Evolutionary conservation across 2,329 filamentous ascomycete genomes (phyloP).

Genomic region (Chaetomiaceae sp.): DNA sequence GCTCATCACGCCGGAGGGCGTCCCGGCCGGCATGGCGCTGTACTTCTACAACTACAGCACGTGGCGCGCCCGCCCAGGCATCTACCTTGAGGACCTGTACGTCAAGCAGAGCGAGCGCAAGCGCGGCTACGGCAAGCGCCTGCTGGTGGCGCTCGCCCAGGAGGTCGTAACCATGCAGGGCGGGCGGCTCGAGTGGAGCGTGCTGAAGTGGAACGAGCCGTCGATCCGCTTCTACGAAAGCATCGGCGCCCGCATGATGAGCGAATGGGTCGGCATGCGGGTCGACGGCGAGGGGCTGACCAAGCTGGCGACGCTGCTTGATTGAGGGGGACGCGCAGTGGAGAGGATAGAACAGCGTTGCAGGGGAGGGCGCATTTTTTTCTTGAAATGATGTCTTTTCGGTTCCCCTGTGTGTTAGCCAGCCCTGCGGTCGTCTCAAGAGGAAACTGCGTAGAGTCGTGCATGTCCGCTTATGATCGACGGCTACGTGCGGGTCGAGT

Average conservation of each 20-base stretch:
- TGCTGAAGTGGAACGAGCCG: constrained; percentile 88
- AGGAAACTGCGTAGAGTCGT: too few relatives aligned
- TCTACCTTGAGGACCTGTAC: constrained; percentile 93
- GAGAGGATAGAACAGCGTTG: too few relatives aligned
- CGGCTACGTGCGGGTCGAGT: constrained; percentile 3
- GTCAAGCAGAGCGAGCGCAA: constrained; percentile 65
- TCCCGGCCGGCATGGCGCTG: constrained; percentile 68
- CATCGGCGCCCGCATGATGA: constrained; percentile 60
- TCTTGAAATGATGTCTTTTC: too few relatives aligned
- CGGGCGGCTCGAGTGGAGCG: constrained; percentile 78
- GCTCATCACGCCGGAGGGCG: constrained; percentile 45
- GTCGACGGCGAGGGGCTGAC: constrained; percentile 61
- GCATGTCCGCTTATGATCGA: background rate
- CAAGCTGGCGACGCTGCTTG: constrained; percentile 48
- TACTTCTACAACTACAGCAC: constrained; percentile 97
- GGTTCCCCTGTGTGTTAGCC: too few relatives aligned
- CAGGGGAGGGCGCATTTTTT: too few relatives aligned
- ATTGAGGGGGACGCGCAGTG: constrained; percentile 18
- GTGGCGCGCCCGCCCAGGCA: constrained; percentile 79
- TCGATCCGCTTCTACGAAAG: constrained; percentile 80
- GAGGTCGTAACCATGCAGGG: constrained; percentile 69
- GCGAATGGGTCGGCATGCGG: constrained; percentile 69
- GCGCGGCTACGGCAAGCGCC: constrained; percentile 69
- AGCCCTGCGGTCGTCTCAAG: too few relatives aligned
- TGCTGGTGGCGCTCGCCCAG: constrained; percentile 71